Conservation (phyloP, 2,329 filamentous ascomycete species). For the Ophiostoma australiae region DNA sequence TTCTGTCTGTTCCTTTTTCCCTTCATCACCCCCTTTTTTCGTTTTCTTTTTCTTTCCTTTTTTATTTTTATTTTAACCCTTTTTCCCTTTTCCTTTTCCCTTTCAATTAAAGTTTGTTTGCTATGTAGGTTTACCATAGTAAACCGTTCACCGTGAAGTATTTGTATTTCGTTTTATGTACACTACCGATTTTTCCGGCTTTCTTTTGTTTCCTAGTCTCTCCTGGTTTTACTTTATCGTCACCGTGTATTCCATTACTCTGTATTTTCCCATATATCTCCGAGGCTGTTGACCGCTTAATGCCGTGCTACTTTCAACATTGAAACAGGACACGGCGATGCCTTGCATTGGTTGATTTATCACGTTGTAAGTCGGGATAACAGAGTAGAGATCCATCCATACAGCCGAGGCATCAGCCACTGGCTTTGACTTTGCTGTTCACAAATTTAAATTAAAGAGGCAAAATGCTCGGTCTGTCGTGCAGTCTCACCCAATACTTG, state of each 20-base stretch:
- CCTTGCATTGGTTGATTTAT: not conserved
- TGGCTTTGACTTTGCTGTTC: not conserved
- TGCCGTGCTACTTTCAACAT: not conserved
- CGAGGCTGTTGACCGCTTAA: not conserved
- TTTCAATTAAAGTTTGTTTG: not conserved
- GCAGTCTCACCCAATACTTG: not conserved
- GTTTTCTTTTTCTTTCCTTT: too few species aligned
- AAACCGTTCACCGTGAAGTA: not conserved
- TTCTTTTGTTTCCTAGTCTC: not conserved
- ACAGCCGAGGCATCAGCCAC: not conserved
- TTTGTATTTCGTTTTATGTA: not conserved
- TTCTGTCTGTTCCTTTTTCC: too few species aligned
- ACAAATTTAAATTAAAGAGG: not conserved
- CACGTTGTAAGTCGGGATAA: not conserved
- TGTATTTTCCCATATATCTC: not conserved
- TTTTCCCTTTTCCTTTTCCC: not conserved
- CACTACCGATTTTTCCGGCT: not conserved
- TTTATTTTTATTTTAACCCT: too few species aligned
- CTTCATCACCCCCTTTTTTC: too few species aligned
- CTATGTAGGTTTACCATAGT: not conserved
- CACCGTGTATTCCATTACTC: not conserved
- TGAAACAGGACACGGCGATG: slow-evolving; percentile 12
- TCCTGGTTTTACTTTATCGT: not conserved
- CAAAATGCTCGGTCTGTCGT: not conserved
- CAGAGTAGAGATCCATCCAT: not conserved